A percentile compares a stretch with the other conserved stretches of the same genome.
Evolutionary conservation across 2,329 filamentous ascomycete species (phyloP).

Genomic region (Colletotrichum sp.): DNA sequence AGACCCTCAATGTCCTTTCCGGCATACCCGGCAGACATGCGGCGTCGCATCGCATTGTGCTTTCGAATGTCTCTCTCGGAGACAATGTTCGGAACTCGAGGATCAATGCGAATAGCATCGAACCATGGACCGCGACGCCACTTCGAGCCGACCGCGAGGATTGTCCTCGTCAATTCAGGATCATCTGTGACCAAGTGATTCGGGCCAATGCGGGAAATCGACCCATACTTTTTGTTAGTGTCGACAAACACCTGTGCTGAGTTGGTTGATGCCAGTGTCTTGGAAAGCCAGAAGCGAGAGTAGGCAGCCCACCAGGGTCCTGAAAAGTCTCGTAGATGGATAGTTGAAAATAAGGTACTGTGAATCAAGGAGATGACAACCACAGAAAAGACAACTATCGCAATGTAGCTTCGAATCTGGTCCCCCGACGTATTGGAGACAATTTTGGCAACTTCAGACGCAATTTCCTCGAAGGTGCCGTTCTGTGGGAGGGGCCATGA

Average conservation of each 20-base stretch:
- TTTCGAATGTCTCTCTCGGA: conserved; percentile 51
- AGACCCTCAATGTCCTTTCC: conserved; percentile 57
- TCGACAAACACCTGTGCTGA: not conserved
- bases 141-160: conserved; percentile 39
- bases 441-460: not conserved
- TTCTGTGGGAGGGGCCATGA: not conserved
- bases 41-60: conserved; percentile 46
- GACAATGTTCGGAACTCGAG: conserved; percentile 57
- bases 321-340: not conserved
- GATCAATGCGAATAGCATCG: conserved; percentile 54
- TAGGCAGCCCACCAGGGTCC: not conserved
- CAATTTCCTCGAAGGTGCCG: not conserved
- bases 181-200: conserved; percentile 46
- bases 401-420: not conserved
- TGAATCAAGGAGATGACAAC: not conserved
- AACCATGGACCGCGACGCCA: conserved; percentile 50
- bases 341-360: not conserved
- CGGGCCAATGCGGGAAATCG: conserved; percentile 40
- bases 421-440: not conserved
- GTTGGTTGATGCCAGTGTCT: not conserved
- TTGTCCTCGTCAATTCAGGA: conserved; percentile 39
- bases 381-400: not conserved
- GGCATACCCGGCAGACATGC: conserved; percentile 58
- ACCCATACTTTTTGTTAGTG: not conserved
- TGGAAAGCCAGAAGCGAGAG: not conserved